Percentiles rank a stretch among this genome's conserved stretches.
Evolutionary conservation across 129 eudicot species (phyloP).

Genomic region (Tagetes erecta): DNA sequence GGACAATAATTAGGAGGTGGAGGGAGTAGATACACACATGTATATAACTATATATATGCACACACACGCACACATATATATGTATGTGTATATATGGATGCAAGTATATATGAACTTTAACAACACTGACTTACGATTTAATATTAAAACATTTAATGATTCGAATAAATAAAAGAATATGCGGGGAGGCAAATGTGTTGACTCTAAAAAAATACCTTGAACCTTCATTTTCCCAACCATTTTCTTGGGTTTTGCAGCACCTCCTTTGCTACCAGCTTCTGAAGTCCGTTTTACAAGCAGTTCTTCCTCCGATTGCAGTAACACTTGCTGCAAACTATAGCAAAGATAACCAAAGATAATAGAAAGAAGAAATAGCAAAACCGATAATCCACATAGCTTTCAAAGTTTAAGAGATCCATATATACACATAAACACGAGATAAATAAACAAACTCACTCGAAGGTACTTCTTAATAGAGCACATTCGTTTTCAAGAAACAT

Average conservation of each 20-base stretch:
- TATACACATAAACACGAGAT: background rate
- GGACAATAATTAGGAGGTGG: background rate
- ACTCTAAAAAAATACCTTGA: constrained; percentile 55
- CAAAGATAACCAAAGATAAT: constrained; percentile 14
- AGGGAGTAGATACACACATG: background rate
- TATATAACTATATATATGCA: background rate
- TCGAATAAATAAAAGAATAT: no score
- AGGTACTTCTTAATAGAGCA: constrained; percentile 59
- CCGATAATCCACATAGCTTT: constrained; percentile 11
- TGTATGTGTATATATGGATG: no score
- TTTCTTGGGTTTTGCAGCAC: constrained; percentile 68
- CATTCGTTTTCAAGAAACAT: constrained; percentile 80
- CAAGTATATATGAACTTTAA: no score
- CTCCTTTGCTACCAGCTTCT: constrained; percentile 54
- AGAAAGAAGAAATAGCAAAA: background rate
- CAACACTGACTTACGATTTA: background rate
- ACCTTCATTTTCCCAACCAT: constrained; percentile 91
- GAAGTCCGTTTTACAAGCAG: constrained; percentile 57
- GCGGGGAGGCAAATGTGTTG: background rate
- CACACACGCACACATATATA: background rate
- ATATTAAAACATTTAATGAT: background rate
- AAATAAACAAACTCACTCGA: constrained; percentile 49
- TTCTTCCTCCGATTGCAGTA: constrained; percentile 82
- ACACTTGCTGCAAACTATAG: constrained; percentile 69
- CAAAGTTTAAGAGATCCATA: constrained; percentile 5